Evolutionary conservation across 306 rosid species (phyloP).

Genomic region (Quercus gilva): DNA sequence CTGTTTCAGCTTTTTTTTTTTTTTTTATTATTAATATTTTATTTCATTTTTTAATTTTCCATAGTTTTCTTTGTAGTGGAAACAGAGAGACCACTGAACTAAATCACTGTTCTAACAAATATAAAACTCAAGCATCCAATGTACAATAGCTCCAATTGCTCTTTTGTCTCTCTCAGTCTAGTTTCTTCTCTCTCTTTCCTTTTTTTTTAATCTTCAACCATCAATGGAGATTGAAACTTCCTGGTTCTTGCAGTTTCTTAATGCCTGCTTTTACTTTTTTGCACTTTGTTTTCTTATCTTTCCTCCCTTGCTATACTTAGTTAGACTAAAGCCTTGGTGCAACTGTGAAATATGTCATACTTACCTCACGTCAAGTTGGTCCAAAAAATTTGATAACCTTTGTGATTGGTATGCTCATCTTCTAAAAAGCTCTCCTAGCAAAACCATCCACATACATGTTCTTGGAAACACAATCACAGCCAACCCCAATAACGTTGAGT

Average conservation of each 20-base stretch:
- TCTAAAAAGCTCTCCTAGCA: slow-evolving; percentile 47
- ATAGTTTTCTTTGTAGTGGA: not conserved
- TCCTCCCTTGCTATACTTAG: not conserved
- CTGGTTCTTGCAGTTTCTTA: slow-evolving; percentile 18
- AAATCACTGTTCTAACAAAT: not conserved
- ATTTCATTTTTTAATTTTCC: not conserved
- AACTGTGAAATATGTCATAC: slow-evolving; percentile 56
- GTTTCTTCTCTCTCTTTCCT: not conserved
- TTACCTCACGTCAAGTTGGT: slow-evolving; percentile 62
- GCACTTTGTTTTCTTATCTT: not conserved
- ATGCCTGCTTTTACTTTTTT: slow-evolving; percentile 5
- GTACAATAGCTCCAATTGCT: slow-evolving; percentile 6
- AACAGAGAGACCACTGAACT: slow-evolving; percentile 7
- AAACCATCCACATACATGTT: slow-evolving; percentile 75
- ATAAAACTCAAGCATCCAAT: not conserved
- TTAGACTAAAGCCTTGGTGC: slow-evolving; percentile 35
- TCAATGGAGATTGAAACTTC: slow-evolving; percentile 27
- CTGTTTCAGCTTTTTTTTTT: not conserved
- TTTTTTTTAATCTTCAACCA: slow-evolving; percentile 5
- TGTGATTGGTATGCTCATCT: slow-evolving; percentile 81
- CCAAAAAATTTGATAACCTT: slow-evolving; percentile 49
- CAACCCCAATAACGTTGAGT: slow-evolving; percentile 67
- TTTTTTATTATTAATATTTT: not conserved
- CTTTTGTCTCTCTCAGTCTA: slow-evolving; percentile 7
- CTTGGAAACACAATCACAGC: slow-evolving; percentile 68